These are phyloP conservation scores for Phragmites australis DNA, from an alignment of 176 grass and related monocot species.

Conservation along the genomic window DNA sequence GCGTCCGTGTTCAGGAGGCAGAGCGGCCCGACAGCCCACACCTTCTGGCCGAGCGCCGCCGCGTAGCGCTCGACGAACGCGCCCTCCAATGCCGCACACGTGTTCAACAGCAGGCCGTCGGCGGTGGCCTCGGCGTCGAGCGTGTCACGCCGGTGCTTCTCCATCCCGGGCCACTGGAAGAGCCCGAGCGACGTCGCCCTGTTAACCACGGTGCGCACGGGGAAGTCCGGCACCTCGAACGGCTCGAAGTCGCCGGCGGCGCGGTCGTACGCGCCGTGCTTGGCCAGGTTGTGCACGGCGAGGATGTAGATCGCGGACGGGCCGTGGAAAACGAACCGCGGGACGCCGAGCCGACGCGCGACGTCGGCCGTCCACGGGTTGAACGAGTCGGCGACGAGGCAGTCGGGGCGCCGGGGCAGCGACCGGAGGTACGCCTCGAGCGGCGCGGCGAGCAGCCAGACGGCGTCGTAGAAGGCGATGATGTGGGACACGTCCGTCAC, in stretches of 20 bases:
- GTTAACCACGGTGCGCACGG: slow-evolving; percentile 9
- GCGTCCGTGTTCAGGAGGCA: slow-evolving; percentile 31
- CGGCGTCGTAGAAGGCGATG: slow-evolving; percentile 33
- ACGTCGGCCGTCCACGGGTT: slow-evolving; percentile 25
- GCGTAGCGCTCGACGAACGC: slow-evolving; percentile 42
- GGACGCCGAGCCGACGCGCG: slow-evolving; percentile 23
- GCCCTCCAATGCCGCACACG: slow-evolving; percentile 42
- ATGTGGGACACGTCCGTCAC: not conserved
- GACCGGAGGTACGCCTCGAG: slow-evolving; percentile 39
- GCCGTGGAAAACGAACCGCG: slow-evolving; percentile 39
- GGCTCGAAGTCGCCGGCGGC: slow-evolving; percentile 34
- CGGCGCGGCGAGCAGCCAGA: slow-evolving; percentile 30
- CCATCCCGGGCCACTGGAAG: slow-evolving; percentile 39
- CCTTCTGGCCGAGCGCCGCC: slow-evolving; percentile 35
- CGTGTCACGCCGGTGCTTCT: slow-evolving; percentile 26
- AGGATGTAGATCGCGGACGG: slow-evolving; percentile 35
- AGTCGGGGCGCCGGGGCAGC: slow-evolving; percentile 39
- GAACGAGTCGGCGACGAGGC: slow-evolving; percentile 41
- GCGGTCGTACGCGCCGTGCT: slow-evolving; percentile 26
- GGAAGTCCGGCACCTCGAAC: slow-evolving; percentile 47
- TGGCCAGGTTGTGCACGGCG: slow-evolving; percentile 1
- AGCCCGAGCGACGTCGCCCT: slow-evolving; percentile 45
- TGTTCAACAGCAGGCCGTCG: slow-evolving; percentile 55
- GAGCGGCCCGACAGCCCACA: slow-evolving; percentile 55
- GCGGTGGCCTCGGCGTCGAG: slow-evolving; percentile 49